Evolutionary conservation across 352 stramenopile species (phyloP).

Genomic region (Pythium aphanidermatum): DNA sequence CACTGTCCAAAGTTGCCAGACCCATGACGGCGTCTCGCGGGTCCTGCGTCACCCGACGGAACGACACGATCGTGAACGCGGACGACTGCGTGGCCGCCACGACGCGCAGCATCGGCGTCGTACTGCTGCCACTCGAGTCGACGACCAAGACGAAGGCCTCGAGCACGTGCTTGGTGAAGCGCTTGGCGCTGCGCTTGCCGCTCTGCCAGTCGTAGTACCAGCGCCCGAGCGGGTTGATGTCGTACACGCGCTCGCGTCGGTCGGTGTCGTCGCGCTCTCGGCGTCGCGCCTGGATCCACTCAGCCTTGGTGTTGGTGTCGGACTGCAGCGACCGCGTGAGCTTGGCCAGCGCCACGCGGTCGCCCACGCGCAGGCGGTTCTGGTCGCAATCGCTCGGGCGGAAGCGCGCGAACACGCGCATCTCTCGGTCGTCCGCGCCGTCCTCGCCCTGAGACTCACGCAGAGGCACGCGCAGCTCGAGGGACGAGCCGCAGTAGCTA

Average conservation of each 20-base stretch:
- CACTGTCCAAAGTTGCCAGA: too few species aligned
- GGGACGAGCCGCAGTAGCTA: constrained; percentile 29
- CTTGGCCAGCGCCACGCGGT: neutral
- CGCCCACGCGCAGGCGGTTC: neutral
- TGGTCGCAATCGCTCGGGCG: neutral
- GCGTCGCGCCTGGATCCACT: constrained; percentile 9
- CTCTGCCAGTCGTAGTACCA: constrained; percentile 19
- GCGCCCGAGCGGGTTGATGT: constrained; percentile 7
- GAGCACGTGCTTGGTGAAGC: constrained; percentile 15
- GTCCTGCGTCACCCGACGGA: constrained; percentile 10
- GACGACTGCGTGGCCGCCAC: constrained; percentile 3
- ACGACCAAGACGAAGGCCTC: constrained; percentile 5
- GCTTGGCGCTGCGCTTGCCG: constrained; percentile 8
- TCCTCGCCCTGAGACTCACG: neutral
- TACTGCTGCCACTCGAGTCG: too few species aligned
- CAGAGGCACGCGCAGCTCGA: constrained; percentile 16
- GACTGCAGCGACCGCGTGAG: constrained; percentile 2
- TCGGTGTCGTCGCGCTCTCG: neutral
- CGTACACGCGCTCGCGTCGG: neutral
- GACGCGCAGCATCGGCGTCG: neutral
- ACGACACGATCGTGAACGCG: constrained; percentile 8
- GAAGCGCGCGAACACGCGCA: constrained; percentile 6
- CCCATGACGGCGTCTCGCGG: too few species aligned
- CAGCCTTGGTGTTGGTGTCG: neutral
- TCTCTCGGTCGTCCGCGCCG: too few species aligned